Percentiles rank a stretch among this genome's conserved stretches.
These are phyloP conservation scores for Trichoderma lentiforme DNA, from an alignment of 2,329 filamentous ascomycete genomes.

Conservation along the genomic window DNA sequence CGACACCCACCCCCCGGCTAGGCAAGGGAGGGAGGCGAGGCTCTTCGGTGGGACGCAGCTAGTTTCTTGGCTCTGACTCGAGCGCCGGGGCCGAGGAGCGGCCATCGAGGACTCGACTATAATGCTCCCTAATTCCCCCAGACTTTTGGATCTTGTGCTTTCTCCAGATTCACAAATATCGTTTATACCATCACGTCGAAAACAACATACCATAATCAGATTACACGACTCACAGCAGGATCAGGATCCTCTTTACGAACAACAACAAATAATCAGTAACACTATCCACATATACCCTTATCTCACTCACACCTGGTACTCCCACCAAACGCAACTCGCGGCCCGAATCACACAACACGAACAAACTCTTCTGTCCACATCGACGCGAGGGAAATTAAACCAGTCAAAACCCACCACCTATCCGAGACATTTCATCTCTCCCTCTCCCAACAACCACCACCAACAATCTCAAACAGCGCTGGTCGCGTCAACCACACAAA, in stretches of 20 bases:
- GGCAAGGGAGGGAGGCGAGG: slow-evolving; percentile 14
- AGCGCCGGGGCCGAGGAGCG: slow-evolving; percentile 9
- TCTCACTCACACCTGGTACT: background rate
- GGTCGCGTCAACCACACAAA: slow-evolving; percentile 4
- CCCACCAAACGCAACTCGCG: background rate
- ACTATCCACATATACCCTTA: background rate
- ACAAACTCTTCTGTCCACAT: background rate
- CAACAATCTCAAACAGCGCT: background rate
- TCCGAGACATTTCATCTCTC: background rate
- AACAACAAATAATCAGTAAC: background rate
- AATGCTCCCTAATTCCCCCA: slow-evolving; percentile 11
- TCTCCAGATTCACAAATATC: background rate
- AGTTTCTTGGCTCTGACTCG: slow-evolving; percentile 15
- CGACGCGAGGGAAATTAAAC: background rate
- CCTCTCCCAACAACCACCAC: background rate
- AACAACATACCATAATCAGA: background rate
- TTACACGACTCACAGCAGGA: background rate
- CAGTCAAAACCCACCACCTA: background rate
- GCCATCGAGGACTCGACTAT: slow-evolving; percentile 7
- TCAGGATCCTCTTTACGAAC: slow-evolving; percentile 14
- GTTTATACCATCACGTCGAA: background rate
- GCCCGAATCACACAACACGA: background rate
- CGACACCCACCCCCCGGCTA: background rate
- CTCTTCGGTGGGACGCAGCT: slow-evolving; percentile 15
- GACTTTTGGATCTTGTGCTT: background rate